Percentiles rank a stretch among this genome's conserved stretches.
phyloP scores from a whole-genome alignment of 495 filamentous ascomycete genomes.

The Penicillium flavigenum region DNA sequence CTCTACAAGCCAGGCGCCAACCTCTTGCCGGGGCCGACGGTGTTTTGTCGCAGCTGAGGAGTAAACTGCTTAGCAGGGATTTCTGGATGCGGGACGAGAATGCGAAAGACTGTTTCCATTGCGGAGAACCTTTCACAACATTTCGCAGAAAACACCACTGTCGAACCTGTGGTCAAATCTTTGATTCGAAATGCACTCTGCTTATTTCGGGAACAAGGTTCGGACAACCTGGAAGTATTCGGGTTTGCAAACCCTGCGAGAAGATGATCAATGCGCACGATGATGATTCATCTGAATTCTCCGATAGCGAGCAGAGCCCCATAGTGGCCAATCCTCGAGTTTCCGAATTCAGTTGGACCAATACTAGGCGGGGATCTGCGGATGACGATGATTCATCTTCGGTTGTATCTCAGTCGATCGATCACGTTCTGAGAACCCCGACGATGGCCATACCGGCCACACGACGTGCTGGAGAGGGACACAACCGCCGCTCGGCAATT shows the following conservation, averaged over 20 bases:
- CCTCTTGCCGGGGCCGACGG: slow-evolving; percentile 26
- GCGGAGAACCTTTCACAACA: slow-evolving; percentile 83
- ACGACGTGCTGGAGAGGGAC: slow-evolving; percentile 74
- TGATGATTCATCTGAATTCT: slow-evolving; percentile 87
- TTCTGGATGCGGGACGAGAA: slow-evolving; percentile 99
- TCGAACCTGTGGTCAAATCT: slow-evolving; percentile 89
- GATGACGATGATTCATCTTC: slow-evolving; percentile 50
- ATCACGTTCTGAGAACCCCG: slow-evolving; percentile 50
- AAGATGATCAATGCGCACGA: slow-evolving; percentile 86
- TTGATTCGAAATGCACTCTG: slow-evolving; percentile 94
- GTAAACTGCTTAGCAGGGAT: slow-evolving; percentile 83
- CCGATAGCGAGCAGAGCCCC: slow-evolving; percentile 65
- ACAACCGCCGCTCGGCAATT: slow-evolving; percentile 81
- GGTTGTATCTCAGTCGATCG: slow-evolving; percentile 46
- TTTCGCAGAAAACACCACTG: slow-evolving; percentile 98
- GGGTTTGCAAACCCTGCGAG: slow-evolving; percentile 95
- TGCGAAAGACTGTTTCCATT: slow-evolving; percentile 95
- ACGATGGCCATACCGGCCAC: slow-evolving; percentile 88
- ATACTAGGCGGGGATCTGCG: slow-evolving; percentile 23
- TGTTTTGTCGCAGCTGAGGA: slow-evolving; percentile 58
- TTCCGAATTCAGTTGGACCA: slow-evolving; percentile 36
- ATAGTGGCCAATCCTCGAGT: slow-evolving; percentile 39
- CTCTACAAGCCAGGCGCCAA: slow-evolving; percentile 23
- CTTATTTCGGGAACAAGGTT: slow-evolving; percentile 82
- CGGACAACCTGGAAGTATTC: slow-evolving; percentile 79